Base-by-base conservation (phyloP, 768 basidiomycete species). In the Suillus ampliporus region DNA sequence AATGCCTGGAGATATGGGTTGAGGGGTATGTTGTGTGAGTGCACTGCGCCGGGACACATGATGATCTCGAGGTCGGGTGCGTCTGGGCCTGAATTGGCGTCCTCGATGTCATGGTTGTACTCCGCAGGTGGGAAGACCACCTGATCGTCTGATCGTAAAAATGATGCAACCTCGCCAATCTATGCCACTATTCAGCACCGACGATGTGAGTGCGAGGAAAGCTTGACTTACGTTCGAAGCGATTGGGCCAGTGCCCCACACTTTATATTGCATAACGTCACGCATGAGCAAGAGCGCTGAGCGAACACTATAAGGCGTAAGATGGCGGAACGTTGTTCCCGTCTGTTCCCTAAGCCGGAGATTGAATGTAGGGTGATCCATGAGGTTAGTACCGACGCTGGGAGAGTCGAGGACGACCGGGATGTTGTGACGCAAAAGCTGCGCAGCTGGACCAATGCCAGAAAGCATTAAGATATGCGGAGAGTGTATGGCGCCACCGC, bases 381-480 rank as follows among this genome's bases (percentile, higher is more conserved):
- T 78, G 19, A 95, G 82, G 71, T 93, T 82, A 10, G 83, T 78
- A 15, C 94, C 94, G 21, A 95, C 92, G 13, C 87, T 87, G 0
- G 90, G 88, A 2, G 90, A 82, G 67, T 93, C 86, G 7, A 84
- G 69, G 21, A 88, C 76, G 35, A 87, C 74, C 1, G 84, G 78
- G 23, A 95, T 87, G 6, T 75, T 74, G 61, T 87, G 77, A 41
- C 78, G 72, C 13, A 77, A 65, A 41, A 94, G 79, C 14, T 90
- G 80, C 1, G 78, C 78, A 2, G 81, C 80, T 40, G 91, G 90
- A 3, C 93, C 94, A 52, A 95, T 77, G 13, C 94, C 94, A 19
- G 90, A 91, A 19, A 91, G 80, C 81, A 90, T 82, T 15, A 91
- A 79, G 57, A 91, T 83, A 78, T 90, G 75, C 4, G 89, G 89